These are phyloP conservation scores for Mycena sanguinolenta DNA, from an alignment of 768 basidiomycete species.

Conservation along the genomic window DNA sequence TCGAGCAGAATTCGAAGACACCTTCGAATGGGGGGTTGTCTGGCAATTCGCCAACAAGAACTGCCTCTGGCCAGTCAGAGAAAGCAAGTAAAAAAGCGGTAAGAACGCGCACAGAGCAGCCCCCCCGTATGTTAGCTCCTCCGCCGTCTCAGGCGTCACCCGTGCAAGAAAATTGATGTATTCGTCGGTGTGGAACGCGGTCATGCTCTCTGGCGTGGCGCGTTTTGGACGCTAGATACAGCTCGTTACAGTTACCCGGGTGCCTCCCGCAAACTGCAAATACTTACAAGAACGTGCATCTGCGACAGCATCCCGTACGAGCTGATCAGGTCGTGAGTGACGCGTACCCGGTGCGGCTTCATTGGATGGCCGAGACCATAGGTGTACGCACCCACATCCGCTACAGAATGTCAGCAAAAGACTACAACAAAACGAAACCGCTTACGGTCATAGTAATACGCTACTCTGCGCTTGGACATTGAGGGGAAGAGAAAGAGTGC, in stretches of 20 bases:
- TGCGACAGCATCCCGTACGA: conserved; percentile 95
- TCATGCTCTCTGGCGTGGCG: conserved; percentile 82
- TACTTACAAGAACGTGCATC: conserved; percentile 90
- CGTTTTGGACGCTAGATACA: conserved; percentile 74
- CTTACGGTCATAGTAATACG: conserved; percentile 86
- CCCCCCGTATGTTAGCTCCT: conserved; percentile 89
- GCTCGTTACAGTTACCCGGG: no score
- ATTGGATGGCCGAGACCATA: conserved; percentile 93
- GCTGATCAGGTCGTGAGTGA: conserved; percentile 92
- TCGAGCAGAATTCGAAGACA: conserved; percentile 95
- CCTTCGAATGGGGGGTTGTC: conserved; percentile 98
- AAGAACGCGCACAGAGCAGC: conserved; percentile 72
- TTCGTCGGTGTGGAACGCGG: conserved; percentile 98
- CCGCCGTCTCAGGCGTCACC: conserved; percentile 93
- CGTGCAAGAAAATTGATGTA: conserved; percentile 92
- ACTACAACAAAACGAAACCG: conserved; percentile 37
- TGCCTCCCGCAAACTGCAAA: no score
- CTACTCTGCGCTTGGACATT: conserved; percentile 82
- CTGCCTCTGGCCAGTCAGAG: no score
- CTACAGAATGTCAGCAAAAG: conserved; percentile 50
- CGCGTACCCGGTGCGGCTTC: conserved; percentile 96
- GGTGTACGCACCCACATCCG: conserved; percentile 78
- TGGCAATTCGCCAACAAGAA: no score
- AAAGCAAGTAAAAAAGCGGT: no score
- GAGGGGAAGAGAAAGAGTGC: not conserved